Conservation (phyloP, 2,329 filamentous ascomycete genomes). For the Penicillium capsulatum region DNA sequence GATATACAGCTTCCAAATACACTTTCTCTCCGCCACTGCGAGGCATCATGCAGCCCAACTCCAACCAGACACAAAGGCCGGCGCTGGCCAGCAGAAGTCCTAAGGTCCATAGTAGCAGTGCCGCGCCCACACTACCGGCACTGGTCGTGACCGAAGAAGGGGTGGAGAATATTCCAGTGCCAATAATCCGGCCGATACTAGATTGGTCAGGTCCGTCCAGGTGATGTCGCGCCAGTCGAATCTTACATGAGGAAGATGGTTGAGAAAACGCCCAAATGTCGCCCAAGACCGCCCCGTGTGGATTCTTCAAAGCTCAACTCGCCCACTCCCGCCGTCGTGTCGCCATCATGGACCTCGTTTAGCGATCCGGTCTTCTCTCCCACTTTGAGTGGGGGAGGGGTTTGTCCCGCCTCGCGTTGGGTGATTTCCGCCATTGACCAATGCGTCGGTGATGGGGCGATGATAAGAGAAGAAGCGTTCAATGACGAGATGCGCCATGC, state of each 20-base stretch:
- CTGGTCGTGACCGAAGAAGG: conserved; percentile 61
- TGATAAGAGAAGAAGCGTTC: no score
- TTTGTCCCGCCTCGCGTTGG: not conserved
- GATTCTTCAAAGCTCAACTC: conserved; percentile 21
- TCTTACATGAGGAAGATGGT: conserved; percentile 25
- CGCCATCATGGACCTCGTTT: not conserved
- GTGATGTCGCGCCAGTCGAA: not conserved
- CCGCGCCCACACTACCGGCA: conserved; percentile 61
- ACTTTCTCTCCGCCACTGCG: conserved; percentile 64
- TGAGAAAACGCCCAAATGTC: conserved; percentile 20
- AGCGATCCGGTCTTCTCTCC: not conserved
- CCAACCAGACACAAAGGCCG: conserved; percentile 58
- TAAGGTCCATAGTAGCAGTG: conserved; percentile 58
- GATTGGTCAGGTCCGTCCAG: not conserved
- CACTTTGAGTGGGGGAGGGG: not conserved
- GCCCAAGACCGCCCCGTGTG: conserved; percentile 20
- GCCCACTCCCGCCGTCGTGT: conserved; percentile 3
- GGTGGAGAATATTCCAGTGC: conserved; percentile 66
- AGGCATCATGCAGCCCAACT: conserved; percentile 65
- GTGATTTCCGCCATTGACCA: not conserved
- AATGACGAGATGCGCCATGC: no score
- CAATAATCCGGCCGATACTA: conserved; percentile 52
- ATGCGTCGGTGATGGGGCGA: no score
- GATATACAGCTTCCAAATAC: conserved; percentile 65
- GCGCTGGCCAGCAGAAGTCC: conserved; percentile 58